Base-by-base conservation (phyloP, 148 eudicot species). In the Rhododendron kiyosumense region DNA sequence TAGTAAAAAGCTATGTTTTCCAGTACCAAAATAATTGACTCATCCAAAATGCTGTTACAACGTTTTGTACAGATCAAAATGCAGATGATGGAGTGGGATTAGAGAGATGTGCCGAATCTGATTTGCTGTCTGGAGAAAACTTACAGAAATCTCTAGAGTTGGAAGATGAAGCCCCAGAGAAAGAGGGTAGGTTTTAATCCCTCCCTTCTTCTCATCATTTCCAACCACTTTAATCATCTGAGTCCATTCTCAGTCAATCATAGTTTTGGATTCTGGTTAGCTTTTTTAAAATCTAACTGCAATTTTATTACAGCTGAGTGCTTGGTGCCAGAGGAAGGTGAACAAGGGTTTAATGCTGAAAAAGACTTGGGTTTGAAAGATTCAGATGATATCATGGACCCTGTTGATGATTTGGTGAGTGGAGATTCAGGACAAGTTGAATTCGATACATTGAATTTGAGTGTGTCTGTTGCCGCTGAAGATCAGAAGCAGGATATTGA, bases 151-250 rank as follows among this genome's bases (percentile, higher is more conserved):
- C 52, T 9, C 26, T 77, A 28, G 74, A 15, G 32, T 43, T 15
- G 41, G 22, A 59, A 67, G 73, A 24, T 34, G 77, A 80, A 59
- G 84, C 36, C 36, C 59, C 22, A 22, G 85, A 52, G 57, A 52
- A 43, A 20, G 83, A 81, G 24, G 81, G 89, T 87, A 81, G 26
- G 85, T 52, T 74, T 79, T 77, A 49, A 43, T 49, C 57, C 57
- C 12, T n/a, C 51, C 32, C 61, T 52, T 41, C 8, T 45, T 61
- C n/a, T 76, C 49, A 10, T 83, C 83, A 26, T 28, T 48, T 79
- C 20, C 57, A 46, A 79, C 59, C 81, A 46, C 1, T 46, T 81
- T n/a, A 11, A 63, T 26, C 36, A 4, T 32, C 7, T 30, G n/a
- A 32, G 30, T 65, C 36, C n/a, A 52, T 12, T 74, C 57, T 30